A percentile compares a stretch with the other conserved stretches of the same genome.
Conservation (phyloP, 495 filamentous ascomycete genomes). For the Talaromyces proteolyticus region DNA sequence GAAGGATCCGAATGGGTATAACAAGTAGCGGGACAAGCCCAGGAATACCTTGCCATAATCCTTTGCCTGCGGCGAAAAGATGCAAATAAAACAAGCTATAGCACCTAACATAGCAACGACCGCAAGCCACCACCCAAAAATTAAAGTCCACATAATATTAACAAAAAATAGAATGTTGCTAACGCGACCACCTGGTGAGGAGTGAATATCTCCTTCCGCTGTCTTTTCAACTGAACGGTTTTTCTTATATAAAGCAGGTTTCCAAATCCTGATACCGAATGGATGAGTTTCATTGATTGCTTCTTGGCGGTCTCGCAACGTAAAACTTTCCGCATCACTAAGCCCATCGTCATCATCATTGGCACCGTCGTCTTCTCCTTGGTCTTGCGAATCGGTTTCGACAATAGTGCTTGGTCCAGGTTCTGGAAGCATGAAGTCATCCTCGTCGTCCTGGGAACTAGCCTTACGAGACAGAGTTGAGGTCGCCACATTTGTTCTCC, state of each 20-base stretch:
- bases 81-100: constrained; percentile 70
- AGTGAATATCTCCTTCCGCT: constrained; percentile 96
- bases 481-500: constrained; percentile 55
- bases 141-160: constrained; percentile 83
- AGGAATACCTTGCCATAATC: constrained; percentile 85
- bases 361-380: constrained; percentile 32
- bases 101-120: constrained; percentile 68
- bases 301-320: constrained; percentile 85
- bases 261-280: constrained; percentile 98
- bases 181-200: constrained; percentile 82
- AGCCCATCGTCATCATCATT: constrained; percentile 55
- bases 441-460: constrained; percentile 45
- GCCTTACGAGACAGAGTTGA: constrained; percentile 54
- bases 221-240: constrained; percentile 91
- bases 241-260: constrained; percentile 97
- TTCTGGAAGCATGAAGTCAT: constrained; percentile 30
- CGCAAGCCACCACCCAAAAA: constrained; percentile 98
- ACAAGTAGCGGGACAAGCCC: constrained; percentile 77
- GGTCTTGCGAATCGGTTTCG: constrained; percentile 20
- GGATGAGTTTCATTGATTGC: constrained; percentile 99
- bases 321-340: constrained; percentile 77
- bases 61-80: constrained; percentile 68
- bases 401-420: constrained; percentile 11
- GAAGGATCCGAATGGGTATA: constrained; percentile 96
- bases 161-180: constrained; percentile 76